phyloP scores from a whole-genome alignment of 2,329 filamentous ascomycete genomes.

The Emergomyces orientalis region DNA sequence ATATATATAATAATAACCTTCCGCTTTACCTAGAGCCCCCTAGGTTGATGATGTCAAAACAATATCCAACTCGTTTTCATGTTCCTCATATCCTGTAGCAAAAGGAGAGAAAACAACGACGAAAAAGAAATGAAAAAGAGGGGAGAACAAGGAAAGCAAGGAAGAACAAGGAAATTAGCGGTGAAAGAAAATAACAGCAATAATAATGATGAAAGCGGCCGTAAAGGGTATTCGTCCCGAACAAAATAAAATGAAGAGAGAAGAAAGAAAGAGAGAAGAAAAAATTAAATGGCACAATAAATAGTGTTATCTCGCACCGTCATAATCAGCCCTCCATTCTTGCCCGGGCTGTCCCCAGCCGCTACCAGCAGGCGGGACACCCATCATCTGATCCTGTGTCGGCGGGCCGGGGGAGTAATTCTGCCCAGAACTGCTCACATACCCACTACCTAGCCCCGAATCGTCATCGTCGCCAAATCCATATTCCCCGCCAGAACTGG shows the following conservation, averaged over 20 bases:
- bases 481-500: constrained; percentile 37
- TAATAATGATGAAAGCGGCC: neutral
- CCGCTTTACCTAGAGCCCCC: neutral
- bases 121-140: neutral
- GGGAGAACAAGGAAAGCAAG: neutral
- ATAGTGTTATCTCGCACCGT: constrained; percentile 7
- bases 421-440: constrained; percentile 25
- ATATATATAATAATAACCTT: neutral
- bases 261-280: constrained; percentile 8
- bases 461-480: constrained; percentile 36
- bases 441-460: constrained; percentile 29
- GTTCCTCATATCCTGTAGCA: neutral
- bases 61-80: neutral
- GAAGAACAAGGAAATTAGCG: neutral
- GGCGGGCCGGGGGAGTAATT: constrained; percentile 20
- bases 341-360: constrained; percentile 10
- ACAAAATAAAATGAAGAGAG: neutral
- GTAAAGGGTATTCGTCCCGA: constrained; percentile 3
- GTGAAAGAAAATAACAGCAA: neutral
- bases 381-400: constrained; percentile 21
- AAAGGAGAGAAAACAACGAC: neutral
- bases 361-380: constrained; percentile 21
- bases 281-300: neutral
- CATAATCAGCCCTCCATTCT: constrained; percentile 10
- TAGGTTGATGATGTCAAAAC: neutral